Evolutionary conservation across 2,329 filamentous ascomycete genomes (phyloP), one percentile per base, ranked within the genome.

Genomic region (Trichoderma lentiforme): DNA sequence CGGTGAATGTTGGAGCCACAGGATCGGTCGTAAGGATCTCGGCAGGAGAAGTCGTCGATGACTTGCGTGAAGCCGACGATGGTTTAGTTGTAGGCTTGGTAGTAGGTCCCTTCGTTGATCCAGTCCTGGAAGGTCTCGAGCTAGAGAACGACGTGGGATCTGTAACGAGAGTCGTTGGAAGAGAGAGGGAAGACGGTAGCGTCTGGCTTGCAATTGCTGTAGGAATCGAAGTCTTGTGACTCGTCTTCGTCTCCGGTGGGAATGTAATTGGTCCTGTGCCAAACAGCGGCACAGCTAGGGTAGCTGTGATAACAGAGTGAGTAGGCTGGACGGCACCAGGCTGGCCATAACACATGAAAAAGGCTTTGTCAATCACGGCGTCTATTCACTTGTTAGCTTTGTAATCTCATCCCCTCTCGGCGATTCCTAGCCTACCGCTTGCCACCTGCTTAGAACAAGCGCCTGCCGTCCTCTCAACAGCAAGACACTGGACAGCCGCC

Each of bases 401-500:
- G 18, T 4, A 43, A 4, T 30, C 53, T 43, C 14, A 32, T 39
- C 4, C 26, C 69, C 26, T 69, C 18, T 39, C 34, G 11, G n/a
- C 21, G 3, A 21, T 18, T 14, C 8, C 28, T 14, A 26, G 76
- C 81, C 72, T 76, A 83, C 81, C 76, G 70, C 71, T 77, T 5
- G 78, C 79, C 36, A 87, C 85, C 12, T 80, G 76, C 3, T 83
- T 81, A 5, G 82, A 79, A 79, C 92, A 94, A 15, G 80, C 81
- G 3, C 86, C 86, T 58, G 85, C 76, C 43, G 80, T 80, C 71
- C 78, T 81, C 76, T 88, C 86, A 8, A 87, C 87, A 9, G 87
- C 83, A 39, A 92, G 85, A 79, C 92, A 94, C 77, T 91, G 87
- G 73, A 93, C 81, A 5, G 89, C 90, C 12, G 86, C 91, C 81